These are phyloP conservation scores for Rusavskia elegans DNA, from an alignment of 495 filamentous ascomycete genomes.

Conservation along the genomic window DNA sequence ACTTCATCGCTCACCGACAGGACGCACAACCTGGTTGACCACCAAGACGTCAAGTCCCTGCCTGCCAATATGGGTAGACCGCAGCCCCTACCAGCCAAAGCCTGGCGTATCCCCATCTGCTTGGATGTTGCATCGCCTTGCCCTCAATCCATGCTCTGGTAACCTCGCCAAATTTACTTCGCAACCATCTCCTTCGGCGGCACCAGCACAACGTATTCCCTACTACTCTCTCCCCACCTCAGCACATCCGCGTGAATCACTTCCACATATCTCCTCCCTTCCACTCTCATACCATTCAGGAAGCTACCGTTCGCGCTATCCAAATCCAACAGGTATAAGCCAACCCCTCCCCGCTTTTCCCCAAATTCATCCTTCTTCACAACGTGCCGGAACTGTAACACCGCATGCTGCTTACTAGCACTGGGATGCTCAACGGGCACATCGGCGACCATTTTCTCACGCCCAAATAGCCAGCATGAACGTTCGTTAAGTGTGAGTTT, in stretches of 20 bases:
- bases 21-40: too few relatives aligned
- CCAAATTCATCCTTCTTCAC: constrained; percentile 75
- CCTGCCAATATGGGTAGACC: too few relatives aligned
- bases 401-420: constrained; percentile 87
- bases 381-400: constrained; percentile 78
- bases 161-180: too few relatives aligned
- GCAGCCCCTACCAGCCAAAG: too few relatives aligned
- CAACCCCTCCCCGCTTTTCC: constrained; percentile 64
- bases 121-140: too few relatives aligned
- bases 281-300: constrained; percentile 60
- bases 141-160: too few relatives aligned
- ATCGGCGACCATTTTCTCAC: constrained; percentile 68
- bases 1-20: too few relatives aligned
- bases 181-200: constrained; percentile 15
- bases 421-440: constrained; percentile 78
- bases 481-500: constrained; percentile 58
- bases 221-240: constrained; percentile 69
- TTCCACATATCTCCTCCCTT: constrained; percentile 67
- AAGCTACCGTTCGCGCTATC: constrained; percentile 86
- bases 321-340: constrained; percentile 82
- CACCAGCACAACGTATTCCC: constrained; percentile 78
- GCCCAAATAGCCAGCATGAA: constrained; percentile 81
- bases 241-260: constrained; percentile 77
- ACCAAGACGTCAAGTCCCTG: too few relatives aligned
- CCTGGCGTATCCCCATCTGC: too few relatives aligned